A percentile compares a stretch with the other conserved stretches of the same genome.
These are phyloP conservation scores for Rhizopogon vinicolor DNA, from an alignment of 768 basidiomycete species.

Conservation along the genomic window DNA sequence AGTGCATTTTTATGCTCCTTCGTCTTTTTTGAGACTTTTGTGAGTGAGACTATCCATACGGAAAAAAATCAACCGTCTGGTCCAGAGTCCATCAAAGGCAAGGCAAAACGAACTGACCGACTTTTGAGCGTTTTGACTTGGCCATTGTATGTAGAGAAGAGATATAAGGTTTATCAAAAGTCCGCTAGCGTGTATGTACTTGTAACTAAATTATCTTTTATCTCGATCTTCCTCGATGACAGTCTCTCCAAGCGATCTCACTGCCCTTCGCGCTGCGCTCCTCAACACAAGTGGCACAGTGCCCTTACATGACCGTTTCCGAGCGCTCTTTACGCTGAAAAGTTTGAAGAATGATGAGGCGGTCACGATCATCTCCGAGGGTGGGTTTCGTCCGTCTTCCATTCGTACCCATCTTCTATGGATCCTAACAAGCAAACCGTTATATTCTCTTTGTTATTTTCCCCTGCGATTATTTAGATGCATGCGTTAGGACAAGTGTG, in stretches of 20 bases:
- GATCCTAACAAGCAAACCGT: not conserved
- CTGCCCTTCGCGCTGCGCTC: constrained; percentile 65
- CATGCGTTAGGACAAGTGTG: not conserved
- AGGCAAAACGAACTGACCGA: constrained; percentile 52
- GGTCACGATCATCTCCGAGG: constrained; percentile 81
- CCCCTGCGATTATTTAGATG: not conserved
- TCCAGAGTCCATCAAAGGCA: not conserved
- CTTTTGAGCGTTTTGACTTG: constrained; percentile 81
- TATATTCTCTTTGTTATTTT: not conserved
- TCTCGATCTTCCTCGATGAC: constrained; percentile 23
- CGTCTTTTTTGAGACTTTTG: constrained; percentile 92
- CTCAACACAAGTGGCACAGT: constrained; percentile 72
- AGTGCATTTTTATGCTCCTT: constrained; percentile 84
- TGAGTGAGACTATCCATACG: constrained; percentile 68
- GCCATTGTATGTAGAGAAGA: constrained; percentile 52
- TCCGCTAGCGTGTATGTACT: constrained; percentile 30
- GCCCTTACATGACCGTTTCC: constrained; percentile 81
- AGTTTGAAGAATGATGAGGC: constrained; percentile 75
- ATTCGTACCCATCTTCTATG: constrained; percentile 3
- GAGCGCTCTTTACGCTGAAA: constrained; percentile 91
- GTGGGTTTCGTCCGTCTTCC: constrained; percentile 31
- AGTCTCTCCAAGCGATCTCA: constrained; percentile 51
- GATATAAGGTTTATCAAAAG: constrained; percentile 33
- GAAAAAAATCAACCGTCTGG: constrained; percentile 9
- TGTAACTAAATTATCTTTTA: constrained; percentile 26